A percentile compares a stretch with the other conserved stretches of the same genome.
Evolutionary conservation across 148 eudicot species (phyloP).

Genomic region (Simmondsia chinensis): DNA sequence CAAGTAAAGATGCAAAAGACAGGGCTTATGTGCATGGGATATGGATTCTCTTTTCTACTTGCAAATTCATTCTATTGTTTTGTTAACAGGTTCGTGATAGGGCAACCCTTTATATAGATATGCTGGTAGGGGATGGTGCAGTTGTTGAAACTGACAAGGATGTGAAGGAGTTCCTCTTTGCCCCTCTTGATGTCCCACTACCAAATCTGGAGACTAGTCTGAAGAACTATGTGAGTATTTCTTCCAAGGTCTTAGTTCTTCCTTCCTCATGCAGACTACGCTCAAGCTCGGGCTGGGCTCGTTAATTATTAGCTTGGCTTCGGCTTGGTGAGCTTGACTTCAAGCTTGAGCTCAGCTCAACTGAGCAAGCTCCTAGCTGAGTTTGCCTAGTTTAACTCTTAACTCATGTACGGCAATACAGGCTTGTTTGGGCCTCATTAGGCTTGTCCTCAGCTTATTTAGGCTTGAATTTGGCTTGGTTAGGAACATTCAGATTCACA

Average conservation of each 20-base stretch:
- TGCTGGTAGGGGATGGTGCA: slow-evolving; percentile 75
- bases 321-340: too few species aligned
- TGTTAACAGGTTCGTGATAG: slow-evolving; percentile 89
- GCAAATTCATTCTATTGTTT: slow-evolving; percentile 3
- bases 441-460: too few species aligned
- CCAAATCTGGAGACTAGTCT: slow-evolving; percentile 79
- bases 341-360: too few species aligned
- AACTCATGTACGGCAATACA: too few species aligned
- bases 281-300: too few species aligned
- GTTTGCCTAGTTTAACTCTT: too few species aligned
- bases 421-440: too few species aligned
- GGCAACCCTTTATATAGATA: slow-evolving; percentile 87
- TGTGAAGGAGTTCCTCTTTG: slow-evolving; percentile 82
- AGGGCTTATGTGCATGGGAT: not conserved
- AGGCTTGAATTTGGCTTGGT: too few species aligned
- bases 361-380: too few species aligned
- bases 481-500: too few species aligned
- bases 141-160: slow-evolving; percentile 77
- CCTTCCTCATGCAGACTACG: slow-evolving; percentile 3
- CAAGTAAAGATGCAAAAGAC: not conserved
- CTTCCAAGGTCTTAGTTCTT: not conserved
- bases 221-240: slow-evolving; percentile 74
- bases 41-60: not conserved
- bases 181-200: slow-evolving; percentile 78
- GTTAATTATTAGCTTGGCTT: too few species aligned